Evolutionary conservation across 202 grass and related monocot genomes (phyloP).

Genomic region (Carex sylvatica): DNA sequence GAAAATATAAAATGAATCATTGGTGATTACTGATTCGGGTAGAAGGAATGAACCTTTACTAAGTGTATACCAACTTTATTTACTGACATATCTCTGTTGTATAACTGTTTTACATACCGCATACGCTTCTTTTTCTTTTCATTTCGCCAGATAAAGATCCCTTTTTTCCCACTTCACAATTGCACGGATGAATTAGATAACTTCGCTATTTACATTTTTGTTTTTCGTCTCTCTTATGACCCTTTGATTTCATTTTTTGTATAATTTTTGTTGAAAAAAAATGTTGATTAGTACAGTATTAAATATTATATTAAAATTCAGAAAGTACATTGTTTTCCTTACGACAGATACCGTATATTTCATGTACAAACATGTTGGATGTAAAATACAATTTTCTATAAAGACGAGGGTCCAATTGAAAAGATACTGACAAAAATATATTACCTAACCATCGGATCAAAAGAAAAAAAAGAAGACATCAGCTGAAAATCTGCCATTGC

Average conservation of each 20-base stretch:
- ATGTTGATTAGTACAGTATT: background rate
- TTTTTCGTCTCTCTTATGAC: background rate
- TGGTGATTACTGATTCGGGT: background rate
- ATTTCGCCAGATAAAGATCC: background rate
- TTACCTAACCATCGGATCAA: slow-evolving; percentile 10
- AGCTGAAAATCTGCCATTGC: slow-evolving; percentile 2
- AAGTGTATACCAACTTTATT: background rate
- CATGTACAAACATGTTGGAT: background rate
- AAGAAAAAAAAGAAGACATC: background rate
- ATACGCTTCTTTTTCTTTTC: background rate
- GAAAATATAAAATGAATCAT: background rate
- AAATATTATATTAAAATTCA: background rate
- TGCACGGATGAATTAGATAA: background rate
- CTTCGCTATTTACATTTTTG: background rate
- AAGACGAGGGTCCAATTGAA: background rate
- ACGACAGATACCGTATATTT: background rate
- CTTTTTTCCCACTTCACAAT: background rate
- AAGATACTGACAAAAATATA: background rate
- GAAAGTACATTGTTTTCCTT: background rate
- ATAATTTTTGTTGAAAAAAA: background rate
- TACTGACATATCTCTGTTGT: background rate
- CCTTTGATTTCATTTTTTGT: background rate
- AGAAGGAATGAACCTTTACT: background rate
- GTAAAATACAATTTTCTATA: background rate
- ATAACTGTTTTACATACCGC: too few species aligned